Percentiles rank a stretch among this genome's conserved stretches.
These are phyloP conservation scores for Biscogniauxia sp. DNA, from an alignment of 2,329 filamentous ascomycete genomes.

Conservation along the genomic window DNA sequence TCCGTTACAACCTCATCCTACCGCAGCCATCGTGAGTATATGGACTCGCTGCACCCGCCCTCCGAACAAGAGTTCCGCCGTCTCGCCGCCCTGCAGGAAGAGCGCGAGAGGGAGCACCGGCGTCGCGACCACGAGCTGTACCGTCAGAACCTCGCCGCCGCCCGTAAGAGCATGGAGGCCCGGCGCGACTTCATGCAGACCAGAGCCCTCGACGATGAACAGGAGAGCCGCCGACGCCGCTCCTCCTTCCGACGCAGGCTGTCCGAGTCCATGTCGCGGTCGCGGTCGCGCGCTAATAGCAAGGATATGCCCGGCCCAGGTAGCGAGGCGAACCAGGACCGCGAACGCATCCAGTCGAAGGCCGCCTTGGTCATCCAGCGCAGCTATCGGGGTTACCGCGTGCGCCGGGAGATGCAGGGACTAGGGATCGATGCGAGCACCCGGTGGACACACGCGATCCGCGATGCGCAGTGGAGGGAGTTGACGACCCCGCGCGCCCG, in stretches of 20 bases:
- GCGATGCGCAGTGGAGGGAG: constrained; percentile 55
- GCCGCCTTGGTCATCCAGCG: constrained; percentile 63
- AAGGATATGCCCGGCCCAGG: neutral
- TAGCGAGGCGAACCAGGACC: constrained; percentile 16
- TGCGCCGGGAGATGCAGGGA: constrained; percentile 68
- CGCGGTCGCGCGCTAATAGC: constrained; percentile 9
- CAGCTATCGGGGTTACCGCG: constrained; percentile 74
- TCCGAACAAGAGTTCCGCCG: constrained; percentile 45
- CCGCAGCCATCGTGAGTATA: constrained; percentile 41
- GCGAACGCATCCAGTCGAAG: constrained; percentile 30
- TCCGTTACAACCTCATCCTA: constrained; percentile 23
- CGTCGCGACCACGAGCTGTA: constrained; percentile 39
- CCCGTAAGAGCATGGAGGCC: constrained; percentile 27
- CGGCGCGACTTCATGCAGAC: constrained; percentile 35
- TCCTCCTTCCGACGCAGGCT: constrained; percentile 9
- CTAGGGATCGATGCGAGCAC: constrained; percentile 66
- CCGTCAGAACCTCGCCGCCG: constrained; percentile 15
- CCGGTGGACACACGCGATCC: constrained; percentile 67
- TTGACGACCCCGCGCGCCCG: constrained; percentile 44
- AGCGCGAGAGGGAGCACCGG: constrained; percentile 43
- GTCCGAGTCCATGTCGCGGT: constrained; percentile 10
- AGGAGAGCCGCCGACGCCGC: constrained; percentile 1
- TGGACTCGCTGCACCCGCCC: constrained; percentile 50
- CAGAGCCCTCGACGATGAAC: constrained; percentile 20
- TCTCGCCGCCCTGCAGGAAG: constrained; percentile 48